phyloP scores from a whole-genome alignment of 1,284 basidiomycete genomes.

The Apiotrichum porosum region DNA sequence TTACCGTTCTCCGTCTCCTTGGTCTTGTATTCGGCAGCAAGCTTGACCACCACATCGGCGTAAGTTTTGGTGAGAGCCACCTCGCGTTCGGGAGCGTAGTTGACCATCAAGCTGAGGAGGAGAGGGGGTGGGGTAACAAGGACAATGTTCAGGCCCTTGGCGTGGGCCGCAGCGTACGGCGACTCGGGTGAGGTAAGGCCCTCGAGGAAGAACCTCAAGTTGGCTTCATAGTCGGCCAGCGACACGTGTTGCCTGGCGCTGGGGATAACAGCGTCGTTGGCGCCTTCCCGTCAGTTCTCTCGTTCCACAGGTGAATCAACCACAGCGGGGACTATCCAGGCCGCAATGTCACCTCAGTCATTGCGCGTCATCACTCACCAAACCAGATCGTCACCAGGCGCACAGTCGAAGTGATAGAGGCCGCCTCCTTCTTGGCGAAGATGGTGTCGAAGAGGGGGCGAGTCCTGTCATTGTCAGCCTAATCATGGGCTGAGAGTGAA shows the following conservation, averaged over 20 bases:
- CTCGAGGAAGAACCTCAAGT: slow-evolving; percentile 23
- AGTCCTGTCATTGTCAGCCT: no score
- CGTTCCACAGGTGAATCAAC: no score
- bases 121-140: slow-evolving; percentile 79
- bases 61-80: slow-evolving; percentile 58
- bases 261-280: slow-evolving; percentile 24
- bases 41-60: slow-evolving; percentile 61
- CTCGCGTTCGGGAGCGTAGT: slow-evolving; percentile 50
- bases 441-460: slow-evolving; percentile 23
- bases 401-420: slow-evolving; percentile 10
- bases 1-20: slow-evolving; percentile 6
- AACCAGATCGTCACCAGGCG: slow-evolving; percentile 40
- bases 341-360: no score
- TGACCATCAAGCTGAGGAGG: slow-evolving; percentile 53
- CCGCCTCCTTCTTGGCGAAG: slow-evolving; percentile 31
- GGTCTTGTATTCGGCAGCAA: slow-evolving; percentile 54
- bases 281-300: no score
- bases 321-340: no score
- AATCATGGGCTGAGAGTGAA: no score
- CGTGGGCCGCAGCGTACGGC: slow-evolving; percentile 20
- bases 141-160: slow-evolving; percentile 52
- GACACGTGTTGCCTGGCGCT: slow-evolving; percentile 17
- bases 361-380: no score
- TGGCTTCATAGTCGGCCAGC: slow-evolving; percentile 18
- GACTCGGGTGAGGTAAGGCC: slow-evolving; percentile 19